Evolutionary conservation across 768 basidiomycete species (phyloP).

Genomic region (Mycena galericulata): DNA sequence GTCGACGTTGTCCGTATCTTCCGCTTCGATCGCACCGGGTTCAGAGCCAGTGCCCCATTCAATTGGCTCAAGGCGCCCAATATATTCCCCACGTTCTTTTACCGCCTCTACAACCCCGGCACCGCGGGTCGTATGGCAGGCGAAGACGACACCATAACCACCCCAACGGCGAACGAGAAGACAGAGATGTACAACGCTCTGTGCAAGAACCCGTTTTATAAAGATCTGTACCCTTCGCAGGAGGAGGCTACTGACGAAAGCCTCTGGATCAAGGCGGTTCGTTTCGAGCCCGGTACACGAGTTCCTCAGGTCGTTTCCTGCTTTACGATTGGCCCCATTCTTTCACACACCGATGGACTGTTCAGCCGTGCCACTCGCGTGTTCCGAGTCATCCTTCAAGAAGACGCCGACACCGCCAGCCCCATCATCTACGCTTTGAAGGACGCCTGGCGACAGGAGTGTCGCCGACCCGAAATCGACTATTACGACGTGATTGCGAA

Average conservation of each 20-base stretch:
- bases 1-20: slow-evolving; percentile 4
- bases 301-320: too few species aligned
- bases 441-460: slow-evolving; percentile 12
- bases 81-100: slow-evolving; percentile 24
- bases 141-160: slow-evolving; percentile 19
- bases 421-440: too few species aligned
- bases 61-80: neutral
- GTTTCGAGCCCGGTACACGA: too few species aligned
- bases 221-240: neutral
- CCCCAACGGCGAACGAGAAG: slow-evolving; percentile 2
- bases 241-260: neutral
- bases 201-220: neutral
- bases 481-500: slow-evolving; percentile 21
- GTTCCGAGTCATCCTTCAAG: too few species aligned
- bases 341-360: too few species aligned
- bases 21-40: slow-evolving; percentile 26
- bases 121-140: neutral
- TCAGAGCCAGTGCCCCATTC: slow-evolving; percentile 16
- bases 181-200: neutral
- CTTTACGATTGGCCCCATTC: too few species aligned
- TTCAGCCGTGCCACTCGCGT: too few species aligned
- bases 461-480: slow-evolving; percentile 25
- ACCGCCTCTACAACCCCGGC: slow-evolving; percentile 18
- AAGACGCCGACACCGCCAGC: too few species aligned
- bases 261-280: slow-evolving; percentile 19